phyloP scores from a whole-genome alignment of 352 stramenopile genomes.

The Phytophthora capsici region DNA sequence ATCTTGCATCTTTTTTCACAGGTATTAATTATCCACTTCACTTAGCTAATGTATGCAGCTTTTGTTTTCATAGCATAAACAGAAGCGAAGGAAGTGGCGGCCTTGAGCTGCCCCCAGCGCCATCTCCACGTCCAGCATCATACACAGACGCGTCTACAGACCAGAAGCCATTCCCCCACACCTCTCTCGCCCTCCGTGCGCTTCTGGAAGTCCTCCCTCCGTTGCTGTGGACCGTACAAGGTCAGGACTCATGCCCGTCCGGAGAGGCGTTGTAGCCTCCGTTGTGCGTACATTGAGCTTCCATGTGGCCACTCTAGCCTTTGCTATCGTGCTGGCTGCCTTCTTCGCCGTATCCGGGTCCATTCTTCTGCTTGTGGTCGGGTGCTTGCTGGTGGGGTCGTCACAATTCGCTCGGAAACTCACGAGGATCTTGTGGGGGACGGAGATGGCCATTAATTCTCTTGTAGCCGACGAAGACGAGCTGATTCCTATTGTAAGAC shows the following conservation, averaged over 20 bases:
- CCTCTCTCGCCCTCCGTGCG: neutral
- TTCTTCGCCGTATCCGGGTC: conserved; percentile 49
- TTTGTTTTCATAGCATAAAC: neutral
- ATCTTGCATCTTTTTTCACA: neutral
- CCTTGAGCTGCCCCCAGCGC: conserved; percentile 7
- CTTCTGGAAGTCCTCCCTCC: neutral
- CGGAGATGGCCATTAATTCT: conserved; percentile 61
- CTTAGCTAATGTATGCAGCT: neutral
- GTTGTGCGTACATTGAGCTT: conserved; percentile 57
- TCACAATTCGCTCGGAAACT: conserved; percentile 46
- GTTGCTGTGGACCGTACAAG: conserved; percentile 15
- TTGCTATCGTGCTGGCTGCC: conserved; percentile 41
- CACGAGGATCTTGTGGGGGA: conserved; percentile 62
- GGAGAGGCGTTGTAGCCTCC: conserved; percentile 41
- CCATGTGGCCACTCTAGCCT: conserved; percentile 56
- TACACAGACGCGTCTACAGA: neutral
- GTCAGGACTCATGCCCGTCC: conserved; percentile 24
- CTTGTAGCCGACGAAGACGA: conserved; percentile 28
- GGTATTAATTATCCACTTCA: conserved; percentile 3
- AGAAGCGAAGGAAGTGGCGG: conserved; percentile 18
- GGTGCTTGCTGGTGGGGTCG: conserved; percentile 59
- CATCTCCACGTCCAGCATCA: conserved; percentile 5
- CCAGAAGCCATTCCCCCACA: neutral
- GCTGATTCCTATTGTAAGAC: neutral
- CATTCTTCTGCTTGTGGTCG: conserved; percentile 46